phyloP scores from a whole-genome alignment of 495 filamentous ascomycete genomes.

The Penicillium canariense region DNA sequence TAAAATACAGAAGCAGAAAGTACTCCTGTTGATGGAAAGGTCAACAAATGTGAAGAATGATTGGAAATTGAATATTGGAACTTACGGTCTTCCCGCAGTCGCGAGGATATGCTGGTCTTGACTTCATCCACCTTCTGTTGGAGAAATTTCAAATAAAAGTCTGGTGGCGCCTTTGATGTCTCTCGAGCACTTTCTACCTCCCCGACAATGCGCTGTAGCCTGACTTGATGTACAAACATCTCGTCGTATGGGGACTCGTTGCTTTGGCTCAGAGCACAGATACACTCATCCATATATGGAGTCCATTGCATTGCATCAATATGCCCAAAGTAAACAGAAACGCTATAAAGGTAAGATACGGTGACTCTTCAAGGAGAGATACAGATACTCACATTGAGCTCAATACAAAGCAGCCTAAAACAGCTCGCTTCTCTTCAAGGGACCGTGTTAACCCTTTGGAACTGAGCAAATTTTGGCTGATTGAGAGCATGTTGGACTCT shows the following conservation, averaged over 20 bases:
- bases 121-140: constrained; percentile 3
- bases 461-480: background rate
- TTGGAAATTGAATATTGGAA: background rate
- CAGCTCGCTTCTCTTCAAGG: constrained; percentile 43
- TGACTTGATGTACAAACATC: constrained; percentile 14
- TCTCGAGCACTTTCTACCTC: constrained; percentile 1
- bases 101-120: background rate
- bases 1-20: constrained; percentile 1
- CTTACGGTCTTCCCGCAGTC: constrained; percentile 1
- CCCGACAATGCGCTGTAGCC: constrained; percentile 16
- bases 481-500: constrained; percentile 18
- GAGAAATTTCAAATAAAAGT: constrained; percentile 4
- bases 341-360: constrained; percentile 11
- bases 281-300: constrained; percentile 36
- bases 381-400: constrained; percentile 14
- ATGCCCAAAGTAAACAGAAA: constrained; percentile 31
- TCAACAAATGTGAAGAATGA: background rate
- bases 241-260: constrained; percentile 18
- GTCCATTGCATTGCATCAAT: constrained; percentile 37
- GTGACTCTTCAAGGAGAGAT: background rate
- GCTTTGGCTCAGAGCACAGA: constrained; percentile 17
- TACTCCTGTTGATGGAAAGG: background rate
- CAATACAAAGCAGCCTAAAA: constrained; percentile 46
- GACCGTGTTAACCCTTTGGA: constrained; percentile 16
- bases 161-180: background rate